Percentiles rank a stretch among this genome's conserved stretches.
These are phyloP conservation scores for Bryopsis sp. DNA, from an alignment of 139 green algal species.

Conservation along the genomic window DNA sequence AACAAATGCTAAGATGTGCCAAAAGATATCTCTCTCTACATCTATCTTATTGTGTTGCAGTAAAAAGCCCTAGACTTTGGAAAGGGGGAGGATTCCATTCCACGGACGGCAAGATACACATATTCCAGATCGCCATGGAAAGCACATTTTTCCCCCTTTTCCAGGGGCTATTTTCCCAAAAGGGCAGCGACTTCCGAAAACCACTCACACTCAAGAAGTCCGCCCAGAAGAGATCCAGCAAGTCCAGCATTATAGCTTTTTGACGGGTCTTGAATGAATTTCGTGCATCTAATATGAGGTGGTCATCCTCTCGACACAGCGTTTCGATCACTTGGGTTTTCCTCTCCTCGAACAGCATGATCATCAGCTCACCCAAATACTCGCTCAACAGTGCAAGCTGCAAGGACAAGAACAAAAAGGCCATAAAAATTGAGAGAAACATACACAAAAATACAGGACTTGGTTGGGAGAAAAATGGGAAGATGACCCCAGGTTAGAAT, in stretches of 20 bases:
- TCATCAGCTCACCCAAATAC: constrained; percentile 16
- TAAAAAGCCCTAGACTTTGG: too few relatives aligned
- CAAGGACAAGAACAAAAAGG: too few relatives aligned
- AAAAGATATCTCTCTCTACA: too few relatives aligned
- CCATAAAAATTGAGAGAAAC: too few relatives aligned
- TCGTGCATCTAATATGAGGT: neutral
- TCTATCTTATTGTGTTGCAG: neutral
- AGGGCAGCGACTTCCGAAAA: too few relatives aligned
- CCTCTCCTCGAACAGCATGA: constrained; percentile 15
- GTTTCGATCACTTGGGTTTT: neutral
- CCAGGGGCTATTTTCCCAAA: too few relatives aligned
- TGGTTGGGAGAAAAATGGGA: neutral
- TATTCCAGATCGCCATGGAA: too few relatives aligned
- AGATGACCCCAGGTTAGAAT: too few relatives aligned
- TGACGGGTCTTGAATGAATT: neutral
- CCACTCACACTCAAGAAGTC: constrained; percentile 6
- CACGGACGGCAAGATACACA: too few relatives aligned
- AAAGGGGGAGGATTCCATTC: too few relatives aligned
- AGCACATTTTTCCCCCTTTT: too few relatives aligned
- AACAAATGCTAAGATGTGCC: too few relatives aligned
- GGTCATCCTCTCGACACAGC: neutral
- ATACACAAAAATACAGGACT: neutral
- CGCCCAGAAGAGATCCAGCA: constrained; percentile 1
- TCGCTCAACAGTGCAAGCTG: neutral
- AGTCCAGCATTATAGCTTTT: neutral